These are phyloP conservation scores for Cucumis sativus DNA, from an alignment of 306 rosid species.

Conservation along the genomic window DNA sequence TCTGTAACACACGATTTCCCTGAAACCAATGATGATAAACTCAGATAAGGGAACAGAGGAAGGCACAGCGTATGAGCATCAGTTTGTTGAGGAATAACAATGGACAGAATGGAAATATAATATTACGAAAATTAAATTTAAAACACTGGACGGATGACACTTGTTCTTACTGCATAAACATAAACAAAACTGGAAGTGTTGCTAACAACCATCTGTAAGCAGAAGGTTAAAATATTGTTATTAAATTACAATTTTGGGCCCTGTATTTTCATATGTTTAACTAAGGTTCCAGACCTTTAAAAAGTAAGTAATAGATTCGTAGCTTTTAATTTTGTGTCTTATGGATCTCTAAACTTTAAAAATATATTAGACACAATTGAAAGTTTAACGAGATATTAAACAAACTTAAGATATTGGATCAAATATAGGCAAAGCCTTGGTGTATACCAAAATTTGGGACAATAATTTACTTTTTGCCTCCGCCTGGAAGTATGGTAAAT, in stretches of 20 bases:
- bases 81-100: neutral
- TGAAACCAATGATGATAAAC: conserved; percentile 9
- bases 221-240: neutral
- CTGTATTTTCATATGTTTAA: neutral
- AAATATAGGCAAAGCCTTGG: neutral
- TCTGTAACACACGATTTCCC: conserved; percentile 41
- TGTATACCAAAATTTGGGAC: neutral
- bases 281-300: neutral
- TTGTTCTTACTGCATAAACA: neutral
- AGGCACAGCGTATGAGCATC: neutral
- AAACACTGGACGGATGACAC: neutral
- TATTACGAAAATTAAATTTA: neutral
- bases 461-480: neutral
- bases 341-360: neutral
- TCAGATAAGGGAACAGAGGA: neutral
- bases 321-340: neutral
- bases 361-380: neutral
- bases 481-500: neutral
- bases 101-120: neutral
- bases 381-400: neutral
- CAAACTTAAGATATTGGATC: neutral
- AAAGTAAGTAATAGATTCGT: neutral
- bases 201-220: neutral
- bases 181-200: neutral
- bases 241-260: neutral